Evolutionary conservation across 257 asterid species (phyloP), one percentile per base, ranked within the genome.

Genomic region (Solanum habrochaites): DNA sequence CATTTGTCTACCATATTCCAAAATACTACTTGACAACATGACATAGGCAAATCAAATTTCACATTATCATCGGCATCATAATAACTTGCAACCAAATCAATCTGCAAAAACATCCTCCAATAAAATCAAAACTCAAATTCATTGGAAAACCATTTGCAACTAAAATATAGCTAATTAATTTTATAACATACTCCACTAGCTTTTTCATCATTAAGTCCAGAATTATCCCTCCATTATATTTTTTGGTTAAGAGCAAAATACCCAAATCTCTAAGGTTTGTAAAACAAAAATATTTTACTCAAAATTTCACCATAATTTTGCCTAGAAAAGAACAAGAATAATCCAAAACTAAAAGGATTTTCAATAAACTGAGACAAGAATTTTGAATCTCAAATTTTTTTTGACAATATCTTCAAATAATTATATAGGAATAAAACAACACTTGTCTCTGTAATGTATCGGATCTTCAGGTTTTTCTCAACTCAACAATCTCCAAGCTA

Each of bases 21-120:
- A 90, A 11, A 94, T 89, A 90, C 98, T 95, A 99, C 99, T 94
- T 1, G 98, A 94, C 96, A 94, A 86, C 99, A 97, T 6, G 99
- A 99, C 99, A 97, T 94, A 3, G 99, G 98, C n/a, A 97, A 89
- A 5, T 98, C 98, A 82, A 97, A 95, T 85, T 97, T 97, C 49
- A 95, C 99, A 89, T 97, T 94, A 88, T 97, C 99, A 74, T 99
- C 99, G 43, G 98, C 99, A 86, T 97, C 99, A 77, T 95, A 97
- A 93, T 97, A 97, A 7, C 99, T 98, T 89, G 99, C 99, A 6
- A 93, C 95, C 85, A 97, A 95, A 93, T 97, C 95, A 93, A 95
- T 98, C 98, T 96, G 88, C 89, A 85, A 39, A 52, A 73, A 32
- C 16, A 32, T 16, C 12, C 66, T 35, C 12, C 66, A 7, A 60